phyloP scores from a whole-genome alignment of 805 yeast species.

The Schwanniomyces sp. region DNA sequence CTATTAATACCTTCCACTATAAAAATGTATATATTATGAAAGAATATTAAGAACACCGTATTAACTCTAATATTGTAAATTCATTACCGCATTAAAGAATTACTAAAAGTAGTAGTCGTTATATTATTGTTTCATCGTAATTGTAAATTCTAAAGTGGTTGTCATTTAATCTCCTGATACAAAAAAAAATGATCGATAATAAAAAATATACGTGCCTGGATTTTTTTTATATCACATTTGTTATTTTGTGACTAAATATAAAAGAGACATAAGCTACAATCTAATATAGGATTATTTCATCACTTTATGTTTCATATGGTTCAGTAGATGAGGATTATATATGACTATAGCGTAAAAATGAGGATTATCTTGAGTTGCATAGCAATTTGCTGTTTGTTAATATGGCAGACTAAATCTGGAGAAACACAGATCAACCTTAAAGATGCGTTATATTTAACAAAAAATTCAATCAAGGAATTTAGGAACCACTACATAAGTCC shows the following conservation, averaged over 20 bases:
- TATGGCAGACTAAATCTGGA: background rate
- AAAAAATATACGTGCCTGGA: background rate
- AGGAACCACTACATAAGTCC: slow-evolving; percentile 13
- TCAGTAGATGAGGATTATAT: background rate
- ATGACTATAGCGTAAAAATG: background rate
- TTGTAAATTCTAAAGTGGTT: too few relatives aligned
- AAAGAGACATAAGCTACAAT: background rate
- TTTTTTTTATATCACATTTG: background rate
- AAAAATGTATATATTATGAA: background rate
- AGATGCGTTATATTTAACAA: slow-evolving; percentile 26
- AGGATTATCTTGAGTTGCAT: slow-evolving; percentile 4
- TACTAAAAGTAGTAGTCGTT: background rate
- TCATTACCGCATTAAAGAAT: background rate
- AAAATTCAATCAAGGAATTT: slow-evolving; percentile 22
- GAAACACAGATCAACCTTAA: slow-evolving; percentile 14
- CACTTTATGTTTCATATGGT: background rate
- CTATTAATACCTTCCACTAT: background rate
- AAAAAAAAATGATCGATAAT: background rate
- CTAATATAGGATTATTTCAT: background rate
- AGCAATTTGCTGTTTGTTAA: slow-evolving; percentile 1
- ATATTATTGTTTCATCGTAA: background rate
- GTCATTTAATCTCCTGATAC: background rate
- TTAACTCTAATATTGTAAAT: background rate
- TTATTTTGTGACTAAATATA: background rate
- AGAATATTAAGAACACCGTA: too few relatives aligned